Percentiles rank a stretch among this genome's conserved stretches.
Evolutionary conservation across 2,329 filamentous ascomycete genomes (phyloP).

Genomic region (Cladophialophora bantiana): DNA sequence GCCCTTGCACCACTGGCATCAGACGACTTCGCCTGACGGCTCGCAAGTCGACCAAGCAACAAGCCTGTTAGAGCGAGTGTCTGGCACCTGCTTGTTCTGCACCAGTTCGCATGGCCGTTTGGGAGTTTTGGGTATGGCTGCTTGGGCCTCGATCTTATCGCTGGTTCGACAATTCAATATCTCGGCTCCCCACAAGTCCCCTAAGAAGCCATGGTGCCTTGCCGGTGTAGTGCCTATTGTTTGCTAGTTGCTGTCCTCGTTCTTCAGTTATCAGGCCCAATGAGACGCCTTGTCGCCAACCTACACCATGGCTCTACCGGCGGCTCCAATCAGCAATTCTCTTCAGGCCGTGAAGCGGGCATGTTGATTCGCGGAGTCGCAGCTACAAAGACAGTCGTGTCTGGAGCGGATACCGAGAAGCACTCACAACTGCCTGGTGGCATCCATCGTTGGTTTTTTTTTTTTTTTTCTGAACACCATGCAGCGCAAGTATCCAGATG

Average conservation of each 20-base stretch:
- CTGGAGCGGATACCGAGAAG: slow-evolving; percentile 12
- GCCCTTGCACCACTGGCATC: slow-evolving; percentile 12
- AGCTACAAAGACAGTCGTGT: slow-evolving; percentile 12
- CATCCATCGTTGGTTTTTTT: slow-evolving; percentile 8
- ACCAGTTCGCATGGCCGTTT: slow-evolving; percentile 20
- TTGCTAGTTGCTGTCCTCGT: slow-evolving; percentile 18
- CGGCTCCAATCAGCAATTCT: slow-evolving; percentile 14
- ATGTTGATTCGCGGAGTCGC: slow-evolving; percentile 19
- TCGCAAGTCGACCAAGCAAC: background rate
- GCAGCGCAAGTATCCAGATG: background rate
- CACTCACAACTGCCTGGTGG: slow-evolving; percentile 19
- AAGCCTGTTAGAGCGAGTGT: slow-evolving; percentile 19
- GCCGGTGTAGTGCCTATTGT: slow-evolving; percentile 19
- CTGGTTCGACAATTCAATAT: slow-evolving; percentile 8
- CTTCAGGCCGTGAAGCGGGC: slow-evolving; percentile 3
- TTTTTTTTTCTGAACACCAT: background rate
- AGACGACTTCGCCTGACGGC: slow-evolving; percentile 22
- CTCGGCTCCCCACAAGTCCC: slow-evolving; percentile 10
- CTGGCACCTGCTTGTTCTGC: slow-evolving; percentile 19
- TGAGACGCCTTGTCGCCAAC: slow-evolving; percentile 2
- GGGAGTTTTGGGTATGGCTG: slow-evolving; percentile 11
- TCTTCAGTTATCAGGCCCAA: slow-evolving; percentile 11
- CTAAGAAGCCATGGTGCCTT: slow-evolving; percentile 10
- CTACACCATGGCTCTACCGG: background rate
- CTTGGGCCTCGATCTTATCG: slow-evolving; percentile 9